Conservation (phyloP, 306 rosid genomes). For the Begonia masoniana region DNA sequence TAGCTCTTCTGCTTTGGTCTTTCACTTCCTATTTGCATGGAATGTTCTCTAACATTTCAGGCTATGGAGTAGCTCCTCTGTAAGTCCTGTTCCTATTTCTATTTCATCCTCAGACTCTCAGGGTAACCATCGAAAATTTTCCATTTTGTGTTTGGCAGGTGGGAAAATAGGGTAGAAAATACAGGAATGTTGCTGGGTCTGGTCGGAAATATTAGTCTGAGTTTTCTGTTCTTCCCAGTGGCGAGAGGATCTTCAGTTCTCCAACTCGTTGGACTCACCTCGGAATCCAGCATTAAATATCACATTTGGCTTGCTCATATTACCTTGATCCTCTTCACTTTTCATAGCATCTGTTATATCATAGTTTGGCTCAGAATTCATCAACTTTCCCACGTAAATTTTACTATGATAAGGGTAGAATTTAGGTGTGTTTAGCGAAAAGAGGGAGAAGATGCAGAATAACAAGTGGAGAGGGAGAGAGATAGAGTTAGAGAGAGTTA, state of each 20-base stretch:
- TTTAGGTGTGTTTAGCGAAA: too few relatives aligned
- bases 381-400: constrained; percentile 32
- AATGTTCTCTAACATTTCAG: constrained; percentile 20
- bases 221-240: constrained; percentile 42
- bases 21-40: constrained; percentile 24
- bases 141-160: constrained; percentile 28
- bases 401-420: too few relatives aligned
- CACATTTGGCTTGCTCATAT: constrained; percentile 44
- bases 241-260: constrained; percentile 43
- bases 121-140: too few relatives aligned
- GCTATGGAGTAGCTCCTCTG: too few relatives aligned
- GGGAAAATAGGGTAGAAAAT: constrained; percentile 39
- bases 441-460: too few relatives aligned
- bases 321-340: constrained; percentile 28
- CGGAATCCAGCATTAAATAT: constrained; percentile 44
- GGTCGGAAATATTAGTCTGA: constrained; percentile 33
- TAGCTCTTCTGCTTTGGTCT: constrained; percentile 39
- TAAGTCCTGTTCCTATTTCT: too few relatives aligned
- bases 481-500: too few relatives aligned
- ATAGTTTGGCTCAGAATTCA: constrained; percentile 26
- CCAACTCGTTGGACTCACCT: constrained; percentile 30
- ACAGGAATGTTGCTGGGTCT: constrained; percentile 29
- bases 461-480: too few relatives aligned
- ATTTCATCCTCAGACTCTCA: too few relatives aligned
- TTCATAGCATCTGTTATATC: constrained; percentile 30